phyloP scores from a whole-genome alignment of 106 monocot genomes.

The Dendrobium huoshanense region DNA sequence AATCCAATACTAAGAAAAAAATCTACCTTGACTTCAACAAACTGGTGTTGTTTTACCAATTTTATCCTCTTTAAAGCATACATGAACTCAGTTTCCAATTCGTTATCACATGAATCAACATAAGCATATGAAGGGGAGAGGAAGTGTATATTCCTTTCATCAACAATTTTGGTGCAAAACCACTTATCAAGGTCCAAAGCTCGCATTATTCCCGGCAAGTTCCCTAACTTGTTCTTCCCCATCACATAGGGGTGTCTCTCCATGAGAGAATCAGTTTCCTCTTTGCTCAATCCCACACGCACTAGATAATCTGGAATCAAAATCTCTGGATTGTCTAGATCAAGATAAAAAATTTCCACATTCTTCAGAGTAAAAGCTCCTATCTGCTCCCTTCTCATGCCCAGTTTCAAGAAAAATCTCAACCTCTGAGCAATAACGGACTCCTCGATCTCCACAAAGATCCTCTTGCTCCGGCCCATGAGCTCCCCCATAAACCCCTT shows the following conservation, averaged over 20 bases:
- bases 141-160: slow-evolving; percentile 15
- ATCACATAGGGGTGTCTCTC: slow-evolving; percentile 39
- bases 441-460: slow-evolving; percentile 40
- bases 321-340: slow-evolving; percentile 34
- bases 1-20: slow-evolving; percentile 78
- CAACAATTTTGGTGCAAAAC: slow-evolving; percentile 35
- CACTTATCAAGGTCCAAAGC: slow-evolving; percentile 42
- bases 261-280: slow-evolving; percentile 14
- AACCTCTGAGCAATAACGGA: slow-evolving; percentile 31
- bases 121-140: slow-evolving; percentile 27
- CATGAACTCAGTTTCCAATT: slow-evolving; percentile 36
- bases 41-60: slow-evolving; percentile 9
- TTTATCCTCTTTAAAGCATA: slow-evolving; percentile 29
- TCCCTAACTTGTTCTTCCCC: slow-evolving; percentile 64
- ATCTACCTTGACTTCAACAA: slow-evolving; percentile 46
- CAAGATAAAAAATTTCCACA: slow-evolving; percentile 36
- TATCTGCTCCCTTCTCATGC: slow-evolving; percentile 45
- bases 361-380: slow-evolving; percentile 36
- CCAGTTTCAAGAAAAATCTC: slow-evolving; percentile 52
- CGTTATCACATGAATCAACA: slow-evolving; percentile 4
- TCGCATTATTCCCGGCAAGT: slow-evolving; percentile 40
- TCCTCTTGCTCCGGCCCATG: slow-evolving; percentile 26
- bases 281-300: slow-evolving; percentile 26
- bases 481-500: slow-evolving; percentile 50
- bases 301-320: slow-evolving; percentile 48